Conservation (phyloP, 176 grass and related monocot genomes). For the Juncus inflexus region DNA sequence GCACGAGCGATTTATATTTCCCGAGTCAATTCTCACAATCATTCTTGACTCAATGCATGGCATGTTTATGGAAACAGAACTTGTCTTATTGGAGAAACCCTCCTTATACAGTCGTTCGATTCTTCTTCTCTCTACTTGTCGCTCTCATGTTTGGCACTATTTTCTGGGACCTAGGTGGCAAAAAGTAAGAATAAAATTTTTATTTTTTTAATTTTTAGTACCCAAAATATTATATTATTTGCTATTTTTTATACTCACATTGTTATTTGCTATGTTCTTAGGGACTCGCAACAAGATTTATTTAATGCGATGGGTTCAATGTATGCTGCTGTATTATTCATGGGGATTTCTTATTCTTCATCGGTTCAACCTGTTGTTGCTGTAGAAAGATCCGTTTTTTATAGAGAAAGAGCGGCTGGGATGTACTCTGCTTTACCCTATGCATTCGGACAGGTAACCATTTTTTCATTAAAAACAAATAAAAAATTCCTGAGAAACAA, state of each 20-base stretch:
- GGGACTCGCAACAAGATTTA: slow-evolving; percentile 35
- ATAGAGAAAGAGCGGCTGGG: slow-evolving; percentile 43
- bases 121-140: slow-evolving; percentile 62
- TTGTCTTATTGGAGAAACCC: slow-evolving; percentile 70
- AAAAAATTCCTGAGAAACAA: not conserved
- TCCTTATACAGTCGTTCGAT: slow-evolving; percentile 51
- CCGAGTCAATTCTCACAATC: slow-evolving; percentile 43
- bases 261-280: not conserved
- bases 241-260: not conserved
- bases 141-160: slow-evolving; percentile 57
- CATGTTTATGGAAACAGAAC: slow-evolving; percentile 60
- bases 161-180: slow-evolving; percentile 50
- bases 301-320: slow-evolving; percentile 68
- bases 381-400: slow-evolving; percentile 47
- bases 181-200: slow-evolving; percentile 14
- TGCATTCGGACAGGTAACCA: slow-evolving; percentile 39
- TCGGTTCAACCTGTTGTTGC: slow-evolving; percentile 49
- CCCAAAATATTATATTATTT: not conserved
- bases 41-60: slow-evolving; percentile 49
- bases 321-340: slow-evolving; percentile 59
- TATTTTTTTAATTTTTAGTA: not conserved
- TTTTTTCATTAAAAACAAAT: not conserved
- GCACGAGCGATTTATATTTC: slow-evolving; percentile 48
- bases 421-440: slow-evolving; percentile 61
- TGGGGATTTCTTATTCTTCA: slow-evolving; percentile 44